Percentiles rank a stretch among this genome's conserved stretches.
Conservation (phyloP, 371 early-diverging fungal species). For the Lichtheimia hyalospora region DNA sequence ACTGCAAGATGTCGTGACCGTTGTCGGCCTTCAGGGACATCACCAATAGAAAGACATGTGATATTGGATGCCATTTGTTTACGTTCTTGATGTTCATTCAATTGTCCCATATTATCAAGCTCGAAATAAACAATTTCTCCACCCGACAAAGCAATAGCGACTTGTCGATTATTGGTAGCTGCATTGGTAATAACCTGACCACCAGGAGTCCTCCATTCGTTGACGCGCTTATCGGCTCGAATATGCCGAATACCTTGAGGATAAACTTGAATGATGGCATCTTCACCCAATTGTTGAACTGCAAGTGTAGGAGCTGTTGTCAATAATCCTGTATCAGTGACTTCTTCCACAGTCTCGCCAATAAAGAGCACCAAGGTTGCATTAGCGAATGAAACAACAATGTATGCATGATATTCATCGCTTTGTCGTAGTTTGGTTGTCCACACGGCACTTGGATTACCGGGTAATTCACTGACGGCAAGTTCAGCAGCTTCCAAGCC, state of each 20-base stretch:
- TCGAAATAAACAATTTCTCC: slow-evolving; percentile 94
- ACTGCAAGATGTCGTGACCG: slow-evolving; percentile 85
- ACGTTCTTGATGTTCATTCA: slow-evolving; percentile 87
- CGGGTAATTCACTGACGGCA: slow-evolving; percentile 91
- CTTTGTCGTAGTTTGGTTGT: slow-evolving; percentile 73
- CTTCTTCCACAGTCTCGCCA: slow-evolving; percentile 96
- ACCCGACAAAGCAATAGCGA: slow-evolving; percentile 81
- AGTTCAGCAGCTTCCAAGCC: slow-evolving; percentile 92
- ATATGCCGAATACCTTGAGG: slow-evolving; percentile 91
- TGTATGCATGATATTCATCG: slow-evolving; percentile 80
- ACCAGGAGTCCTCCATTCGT: slow-evolving; percentile 92
- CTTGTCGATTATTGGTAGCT: slow-evolving; percentile 82
- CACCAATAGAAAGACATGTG: slow-evolving; percentile 77
- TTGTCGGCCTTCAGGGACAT: slow-evolving; percentile 79
- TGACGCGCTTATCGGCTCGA: slow-evolving; percentile 81
- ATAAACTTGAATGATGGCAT: slow-evolving; percentile 87
- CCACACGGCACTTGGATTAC: slow-evolving; percentile 94
- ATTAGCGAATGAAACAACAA: slow-evolving; percentile 91
- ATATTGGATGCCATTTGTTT: slow-evolving; percentile 73
- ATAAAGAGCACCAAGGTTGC: slow-evolving; percentile 92
- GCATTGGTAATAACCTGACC: slow-evolving; percentile 72
- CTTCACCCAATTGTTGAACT: slow-evolving; percentile 85
- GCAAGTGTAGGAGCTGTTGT: slow-evolving; percentile 80
- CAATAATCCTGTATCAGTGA: slow-evolving; percentile 86
- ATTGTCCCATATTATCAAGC: slow-evolving; percentile 80